Percentiles rank a stretch among this genome's conserved stretches.
phyloP scores from a whole-genome alignment of 169 alveolate genomes.

The Plasmodium ovale region DNA sequence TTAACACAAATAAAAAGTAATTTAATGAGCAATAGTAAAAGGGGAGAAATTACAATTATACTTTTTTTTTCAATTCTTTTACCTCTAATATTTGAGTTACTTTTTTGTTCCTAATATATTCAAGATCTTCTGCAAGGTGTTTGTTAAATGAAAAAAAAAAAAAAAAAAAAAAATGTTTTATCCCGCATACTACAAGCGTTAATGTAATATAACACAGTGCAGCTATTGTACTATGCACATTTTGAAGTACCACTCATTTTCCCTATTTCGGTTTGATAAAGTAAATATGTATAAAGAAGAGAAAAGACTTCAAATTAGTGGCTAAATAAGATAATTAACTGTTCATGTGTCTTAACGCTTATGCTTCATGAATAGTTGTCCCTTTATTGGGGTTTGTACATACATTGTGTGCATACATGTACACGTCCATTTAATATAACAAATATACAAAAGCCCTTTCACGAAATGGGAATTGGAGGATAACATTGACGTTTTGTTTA shows the following conservation, averaged over 20 bases:
- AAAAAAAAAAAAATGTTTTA: conserved; percentile 1
- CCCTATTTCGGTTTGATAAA: background rate
- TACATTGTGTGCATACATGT: too few species aligned
- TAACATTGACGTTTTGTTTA: too few species aligned
- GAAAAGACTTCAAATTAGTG: background rate
- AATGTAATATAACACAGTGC: background rate
- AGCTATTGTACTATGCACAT: background rate
- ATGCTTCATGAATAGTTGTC: background rate
- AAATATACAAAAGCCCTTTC: too few species aligned
- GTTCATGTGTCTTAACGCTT: background rate
- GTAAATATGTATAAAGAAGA: too few species aligned
- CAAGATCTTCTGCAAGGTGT: conserved; percentile 32
- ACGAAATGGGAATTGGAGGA: too few species aligned
- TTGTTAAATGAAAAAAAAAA: background rate
- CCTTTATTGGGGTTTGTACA: too few species aligned
- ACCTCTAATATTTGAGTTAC: conserved; percentile 66
- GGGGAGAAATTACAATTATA: too few species aligned
- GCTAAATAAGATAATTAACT: background rate
- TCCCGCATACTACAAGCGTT: background rate
- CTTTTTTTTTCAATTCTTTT: conserved; percentile 2
- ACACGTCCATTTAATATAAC: too few species aligned
- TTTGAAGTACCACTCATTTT: conserved; percentile 48
- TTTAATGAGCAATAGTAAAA: background rate
- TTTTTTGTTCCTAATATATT: conserved; percentile 45
- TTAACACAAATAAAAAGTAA: background rate